Evolutionary conservation across 208 protist genomes (phyloP), one percentile per base, ranked within the genome.

Genomic region (Trypanosoma conorhini): DNA sequence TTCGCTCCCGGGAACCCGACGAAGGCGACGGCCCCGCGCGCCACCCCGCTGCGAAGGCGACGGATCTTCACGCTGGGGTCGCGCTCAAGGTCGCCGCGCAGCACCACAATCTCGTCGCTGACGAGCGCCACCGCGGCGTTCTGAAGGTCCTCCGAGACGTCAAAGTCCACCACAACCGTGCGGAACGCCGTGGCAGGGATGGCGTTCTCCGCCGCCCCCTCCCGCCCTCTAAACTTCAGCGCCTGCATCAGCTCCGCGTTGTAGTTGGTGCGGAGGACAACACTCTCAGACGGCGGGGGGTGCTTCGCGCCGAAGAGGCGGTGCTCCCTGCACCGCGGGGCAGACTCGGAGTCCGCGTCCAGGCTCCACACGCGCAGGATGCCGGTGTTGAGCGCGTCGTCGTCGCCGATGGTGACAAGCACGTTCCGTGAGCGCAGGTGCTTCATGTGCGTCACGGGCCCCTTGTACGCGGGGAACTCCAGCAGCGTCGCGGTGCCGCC

Each of bases 321-420:
- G 60, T 88, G 73, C 65, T 84, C 85, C 26, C 70, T 74, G 56
- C 77, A 82, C 24, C 76, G 72, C n/a, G 83, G 83, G 15, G 74
- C 22, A 70, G 81, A 24, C 55, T 68, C 22, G 26, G 64, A 65
- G 44, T 62, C 46, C 46, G 64, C 38, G 73, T 87, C 83, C 61
- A 87, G 35, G n/a, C 68, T 67, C 82, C 86, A 86, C 15, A 85
- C 56, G 17, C 80, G 74, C 48, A 97, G 59, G 19, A 95, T 87
- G 44, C 90, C 64, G 21, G 74, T 75, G 67, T 79, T 82, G 30
- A 81, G 42, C 8, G 70, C 65, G 55, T 88, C 74, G 62, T 96
- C 92, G 60, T 93, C 83, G 46, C 94, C 93, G 59, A 97, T 70
- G 9, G 87, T 90, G 56, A 94, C 71, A 1, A 98, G 78, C 22